Evolutionary conservation across 345 rosid species (phyloP).

Genomic region (Corchorus olitorius): DNA sequence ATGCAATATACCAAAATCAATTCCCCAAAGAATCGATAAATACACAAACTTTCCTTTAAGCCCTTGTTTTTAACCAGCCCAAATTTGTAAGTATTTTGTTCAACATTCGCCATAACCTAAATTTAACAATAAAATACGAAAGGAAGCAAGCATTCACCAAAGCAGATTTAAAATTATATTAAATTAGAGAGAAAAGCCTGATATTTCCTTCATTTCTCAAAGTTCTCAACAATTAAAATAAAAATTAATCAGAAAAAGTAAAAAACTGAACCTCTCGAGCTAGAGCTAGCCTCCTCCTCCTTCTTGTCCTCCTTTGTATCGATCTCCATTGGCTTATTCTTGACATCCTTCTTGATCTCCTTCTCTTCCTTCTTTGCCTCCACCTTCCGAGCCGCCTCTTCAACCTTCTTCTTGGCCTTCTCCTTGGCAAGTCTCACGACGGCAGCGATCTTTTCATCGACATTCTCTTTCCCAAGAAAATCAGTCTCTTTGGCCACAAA

Average conservation of each 20-base stretch:
- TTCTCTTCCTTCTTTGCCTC: constrained; percentile 30
- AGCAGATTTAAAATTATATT: neutral
- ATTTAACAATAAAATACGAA: neutral
- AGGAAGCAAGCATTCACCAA: constrained; percentile 1
- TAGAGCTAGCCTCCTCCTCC: constrained; percentile 27
- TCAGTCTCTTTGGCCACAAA: constrained; percentile 72
- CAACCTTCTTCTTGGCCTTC: constrained; percentile 46
- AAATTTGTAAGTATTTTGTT: neutral
- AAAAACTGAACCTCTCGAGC: constrained; percentile 36
- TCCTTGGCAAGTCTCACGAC: constrained; percentile 55
- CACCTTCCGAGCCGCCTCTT: constrained; percentile 27
- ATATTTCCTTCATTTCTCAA: neutral
- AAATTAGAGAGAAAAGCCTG: neutral
- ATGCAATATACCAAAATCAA: neutral
- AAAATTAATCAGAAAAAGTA: neutral
- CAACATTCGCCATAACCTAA: neutral
- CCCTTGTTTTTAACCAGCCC: neutral
- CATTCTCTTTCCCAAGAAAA: constrained; percentile 55
- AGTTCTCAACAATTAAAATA: neutral
- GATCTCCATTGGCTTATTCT: constrained; percentile 26
- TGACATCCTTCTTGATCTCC: constrained; percentile 23
- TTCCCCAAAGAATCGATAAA: neutral
- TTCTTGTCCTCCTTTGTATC: constrained; percentile 45
- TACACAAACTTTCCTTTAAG: neutral
- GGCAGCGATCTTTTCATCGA: constrained; percentile 66